Base-by-base conservation (phyloP, 1,284 basidiomycete species). In the Papiliotrema fonsecae region DNA sequence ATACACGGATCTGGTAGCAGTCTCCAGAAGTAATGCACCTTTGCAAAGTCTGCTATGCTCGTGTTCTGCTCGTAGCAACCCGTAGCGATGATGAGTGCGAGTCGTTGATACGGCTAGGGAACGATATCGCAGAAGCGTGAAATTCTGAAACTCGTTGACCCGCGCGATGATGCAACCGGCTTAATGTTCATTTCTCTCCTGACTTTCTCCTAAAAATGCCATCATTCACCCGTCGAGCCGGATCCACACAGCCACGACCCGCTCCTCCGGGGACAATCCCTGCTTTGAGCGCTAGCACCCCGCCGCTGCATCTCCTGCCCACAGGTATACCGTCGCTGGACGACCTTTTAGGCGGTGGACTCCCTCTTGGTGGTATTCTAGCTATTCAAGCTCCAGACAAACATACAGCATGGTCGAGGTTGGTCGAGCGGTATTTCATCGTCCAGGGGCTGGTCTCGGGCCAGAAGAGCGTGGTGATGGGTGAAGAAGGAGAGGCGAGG, bases 321-420 rank as follows among this genome's bases (percentile, higher is more conserved):
- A 89, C 88, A 3, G 96, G 94, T 2, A 83, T 97, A 5, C 83
- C 90, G 13, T 91, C 92, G 4, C 78, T 98, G n/a, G 94, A 98
- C 72, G 96, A 98, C 67, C 81, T 97, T 50, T 81, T 97, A 28
- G 91, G 90, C 50, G 90, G 89, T 24, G 94, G 94, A 14, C 73
- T 97, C n/a, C 89, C 93, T 16, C 78, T 93, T 40, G 86, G 87
- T 13, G 86, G 85, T 50, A 79, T 81, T 10, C 72, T 88, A 34
- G 77, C 86, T 28, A 75, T 92, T 35, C 79, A 88, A 34, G 83
- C 88, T 19, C 86, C 91, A 0, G 88, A 97, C 74, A 70, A 78
- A 24, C 86, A 93, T 64, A 85, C 89, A 6, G 83, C 87, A 13
- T 97, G 97, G 75, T 84, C 85, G 3, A 83, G 88, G 55, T 80